A percentile compares a stretch with the other conserved stretches of the same genome.
Conservation (phyloP, 306 rosid species). For the Vigna trinervia region DNA sequence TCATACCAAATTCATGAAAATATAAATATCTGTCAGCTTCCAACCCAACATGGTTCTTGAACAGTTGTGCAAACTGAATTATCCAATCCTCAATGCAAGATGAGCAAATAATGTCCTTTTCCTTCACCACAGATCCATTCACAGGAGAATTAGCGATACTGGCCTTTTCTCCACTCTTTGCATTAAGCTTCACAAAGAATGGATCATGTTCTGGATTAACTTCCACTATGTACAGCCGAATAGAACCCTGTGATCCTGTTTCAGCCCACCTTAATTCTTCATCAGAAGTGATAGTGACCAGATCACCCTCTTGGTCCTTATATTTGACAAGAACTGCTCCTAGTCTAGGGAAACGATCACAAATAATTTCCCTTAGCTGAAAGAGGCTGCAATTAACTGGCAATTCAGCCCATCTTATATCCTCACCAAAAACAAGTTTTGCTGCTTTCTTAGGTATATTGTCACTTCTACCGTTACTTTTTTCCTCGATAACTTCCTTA, state of each 20-base stretch:
- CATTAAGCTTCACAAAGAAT: constrained; percentile 55
- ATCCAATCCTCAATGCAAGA: constrained; percentile 95
- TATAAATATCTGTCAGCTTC: constrained; percentile 79
- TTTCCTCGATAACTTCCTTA: constrained; percentile 76
- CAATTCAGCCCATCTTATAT: constrained; percentile 83
- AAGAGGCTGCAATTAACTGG: constrained; percentile 76
- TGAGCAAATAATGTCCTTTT: constrained; percentile 54
- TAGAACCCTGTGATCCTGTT: constrained; percentile 64
- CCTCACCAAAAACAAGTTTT: constrained; percentile 88
- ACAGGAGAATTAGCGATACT: constrained; percentile 41
- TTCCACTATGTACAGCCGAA: constrained; percentile 74
- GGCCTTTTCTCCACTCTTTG: constrained; percentile 39
- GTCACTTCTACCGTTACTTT: constrained; percentile 48
- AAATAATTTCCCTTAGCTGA: constrained; percentile 70
- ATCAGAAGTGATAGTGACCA: constrained; percentile 80
- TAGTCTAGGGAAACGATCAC: constrained; percentile 68
- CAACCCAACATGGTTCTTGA: constrained; percentile 76
- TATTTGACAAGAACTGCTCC: constrained; percentile 81
- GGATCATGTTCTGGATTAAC: constrained; percentile 71
- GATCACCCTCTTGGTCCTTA: constrained; percentile 90
- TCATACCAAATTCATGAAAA: constrained; percentile 85
- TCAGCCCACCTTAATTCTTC: constrained; percentile 91
- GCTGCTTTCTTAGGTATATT: constrained; percentile 62
- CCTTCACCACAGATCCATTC: constrained; percentile 54
- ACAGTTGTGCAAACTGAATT: constrained; percentile 75